Evolutionary conservation across 225 moss, liverwort and hornwort species (phyloP).

Genomic region (Sphagnum tenellum): DNA sequence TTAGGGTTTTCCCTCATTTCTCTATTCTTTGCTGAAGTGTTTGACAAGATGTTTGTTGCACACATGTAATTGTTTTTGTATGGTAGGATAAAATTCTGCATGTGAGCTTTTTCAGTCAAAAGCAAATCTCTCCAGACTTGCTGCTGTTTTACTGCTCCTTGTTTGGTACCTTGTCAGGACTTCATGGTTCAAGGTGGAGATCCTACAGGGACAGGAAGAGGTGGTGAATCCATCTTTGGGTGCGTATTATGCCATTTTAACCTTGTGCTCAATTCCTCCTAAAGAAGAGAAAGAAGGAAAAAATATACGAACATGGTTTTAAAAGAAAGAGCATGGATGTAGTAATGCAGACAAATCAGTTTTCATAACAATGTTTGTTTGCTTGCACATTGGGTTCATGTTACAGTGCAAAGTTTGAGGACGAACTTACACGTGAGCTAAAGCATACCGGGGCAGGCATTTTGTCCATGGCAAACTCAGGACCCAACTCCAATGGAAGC

Average conservation of each 20-base stretch:
- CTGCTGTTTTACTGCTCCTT: no score
- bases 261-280: neutral
- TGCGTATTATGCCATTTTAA: slow-evolving; percentile 5
- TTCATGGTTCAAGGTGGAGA: slow-evolving; percentile 84
- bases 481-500: slow-evolving; percentile 68
- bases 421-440: slow-evolving; percentile 44
- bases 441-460: slow-evolving; percentile 69
- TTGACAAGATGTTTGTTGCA: neutral
- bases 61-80: slow-evolving; percentile 2
- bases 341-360: no score
- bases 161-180: slow-evolving; percentile 22
- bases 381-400: no score
- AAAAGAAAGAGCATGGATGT: no score
- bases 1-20: no score
- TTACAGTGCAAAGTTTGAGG: slow-evolving; percentile 52
- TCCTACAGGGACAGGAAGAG: slow-evolving; percentile 70
- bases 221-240: slow-evolving; percentile 82
- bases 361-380: no score
- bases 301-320: neutral
- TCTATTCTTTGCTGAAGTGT: neutral
- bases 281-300: neutral
- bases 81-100: slow-evolving; percentile 1
- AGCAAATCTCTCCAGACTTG: no score
- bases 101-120: neutral
- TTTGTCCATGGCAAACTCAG: slow-evolving; percentile 80